Evolutionary conservation across 139 green algal genomes (phyloP).

Genomic region (Picochlorum sp.): DNA sequence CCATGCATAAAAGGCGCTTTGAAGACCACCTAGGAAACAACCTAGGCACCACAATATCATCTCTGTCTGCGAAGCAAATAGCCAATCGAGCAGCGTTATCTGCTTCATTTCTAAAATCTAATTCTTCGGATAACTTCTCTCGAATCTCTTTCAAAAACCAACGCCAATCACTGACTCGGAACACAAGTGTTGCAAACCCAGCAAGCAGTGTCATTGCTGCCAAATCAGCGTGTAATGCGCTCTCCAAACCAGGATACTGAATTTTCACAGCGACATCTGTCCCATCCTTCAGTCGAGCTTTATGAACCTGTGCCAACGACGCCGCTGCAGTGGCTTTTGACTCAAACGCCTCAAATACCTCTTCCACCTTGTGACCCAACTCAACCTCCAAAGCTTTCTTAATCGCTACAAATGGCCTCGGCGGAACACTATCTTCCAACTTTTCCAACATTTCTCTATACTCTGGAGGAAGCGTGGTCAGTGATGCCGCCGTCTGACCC

Average conservation of each 20-base stretch:
- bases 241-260: slow-evolving; percentile 57
- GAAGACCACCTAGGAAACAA: slow-evolving; percentile 38
- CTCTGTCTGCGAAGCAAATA: slow-evolving; percentile 15
- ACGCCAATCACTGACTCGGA: slow-evolving; percentile 43
- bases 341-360: slow-evolving; percentile 60
- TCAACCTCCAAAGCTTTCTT: slow-evolving; percentile 31
- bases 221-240: slow-evolving; percentile 57
- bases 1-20: slow-evolving; percentile 58
- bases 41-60: slow-evolving; percentile 41
- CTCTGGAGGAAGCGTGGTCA: slow-evolving; percentile 48
- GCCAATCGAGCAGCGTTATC: slow-evolving; percentile 40
- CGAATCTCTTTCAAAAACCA: slow-evolving; percentile 65
- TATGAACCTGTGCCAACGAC: slow-evolving; percentile 73
- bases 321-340: slow-evolving; percentile 54
- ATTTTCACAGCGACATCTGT: slow-evolving; percentile 72
- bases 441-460: slow-evolving; percentile 46
- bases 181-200: slow-evolving; percentile 29
- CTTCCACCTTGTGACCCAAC: slow-evolving; percentile 15
- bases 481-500: slow-evolving; percentile 62
- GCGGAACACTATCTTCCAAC: slow-evolving; percentile 63
- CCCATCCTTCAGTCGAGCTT: slow-evolving; percentile 41
- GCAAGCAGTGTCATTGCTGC: slow-evolving; percentile 42
- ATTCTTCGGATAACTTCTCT: slow-evolving; percentile 62
- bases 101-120: slow-evolving; percentile 74
- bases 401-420: slow-evolving; percentile 41